Evolutionary conservation across 1,284 basidiomycete genomes (phyloP).

Genomic region (Marasmius oreades): DNA sequence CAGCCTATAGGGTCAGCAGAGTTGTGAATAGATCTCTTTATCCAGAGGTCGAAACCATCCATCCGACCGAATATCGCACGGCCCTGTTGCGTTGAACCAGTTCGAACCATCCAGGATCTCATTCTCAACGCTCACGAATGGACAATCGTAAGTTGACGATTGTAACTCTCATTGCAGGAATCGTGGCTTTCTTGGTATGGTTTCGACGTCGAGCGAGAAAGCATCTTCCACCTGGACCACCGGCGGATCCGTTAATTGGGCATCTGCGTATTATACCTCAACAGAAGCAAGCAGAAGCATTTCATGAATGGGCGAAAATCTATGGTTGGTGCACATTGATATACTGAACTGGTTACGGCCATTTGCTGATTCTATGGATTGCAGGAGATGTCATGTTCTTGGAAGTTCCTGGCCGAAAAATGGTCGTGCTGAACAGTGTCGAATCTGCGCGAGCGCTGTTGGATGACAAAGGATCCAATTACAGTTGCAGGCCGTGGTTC

Average conservation of each 20-base stretch:
- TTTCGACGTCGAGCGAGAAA: no score
- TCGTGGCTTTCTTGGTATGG: no score
- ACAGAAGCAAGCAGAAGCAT: conserved; percentile 10
- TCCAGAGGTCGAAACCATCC: no score
- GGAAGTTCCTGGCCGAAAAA: conserved; percentile 6
- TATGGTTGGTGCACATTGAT: conserved; percentile 16
- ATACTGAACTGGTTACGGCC: not conserved
- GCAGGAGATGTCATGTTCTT: conserved; percentile 16
- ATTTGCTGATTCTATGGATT: no score
- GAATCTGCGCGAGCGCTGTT: conserved; percentile 12
- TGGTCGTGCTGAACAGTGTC: conserved; percentile 11
- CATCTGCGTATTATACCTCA: conserved; percentile 15
- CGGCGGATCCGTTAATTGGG: conserved; percentile 16
- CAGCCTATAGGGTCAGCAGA: no score
- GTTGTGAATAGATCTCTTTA: no score
- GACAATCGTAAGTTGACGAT: no score
- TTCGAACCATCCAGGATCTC: no score
- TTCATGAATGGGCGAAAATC: conserved; percentile 17
- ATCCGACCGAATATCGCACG: no score
- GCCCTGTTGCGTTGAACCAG: no score
- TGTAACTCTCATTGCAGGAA: no score
- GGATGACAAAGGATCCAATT: conserved; percentile 14
- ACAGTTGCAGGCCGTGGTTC: conserved; percentile 13
- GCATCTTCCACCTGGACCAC: conserved; percentile 17
- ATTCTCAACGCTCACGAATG: no score